These are phyloP conservation scores for Phytophthora tentaculata DNA, from an alignment of 352 stramenopile species.

Conservation along the genomic window DNA sequence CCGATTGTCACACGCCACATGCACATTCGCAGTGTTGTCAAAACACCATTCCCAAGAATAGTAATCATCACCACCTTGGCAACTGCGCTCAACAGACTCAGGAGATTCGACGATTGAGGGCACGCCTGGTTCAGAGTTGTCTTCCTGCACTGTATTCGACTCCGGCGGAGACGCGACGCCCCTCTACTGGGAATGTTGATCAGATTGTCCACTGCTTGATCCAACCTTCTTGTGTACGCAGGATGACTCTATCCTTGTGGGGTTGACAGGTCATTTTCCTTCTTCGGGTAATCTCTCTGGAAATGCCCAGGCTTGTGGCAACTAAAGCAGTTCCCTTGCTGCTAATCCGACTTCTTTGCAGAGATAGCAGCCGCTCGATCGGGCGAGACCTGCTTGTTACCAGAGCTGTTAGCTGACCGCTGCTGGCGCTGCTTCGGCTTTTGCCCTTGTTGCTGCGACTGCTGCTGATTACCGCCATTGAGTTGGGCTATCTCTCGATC, in stretches of 20 bases:
- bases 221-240: neutral
- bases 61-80: neutral
- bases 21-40: conserved; percentile 12
- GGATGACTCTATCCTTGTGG: too few relatives aligned
- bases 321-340: neutral
- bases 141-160: neutral
- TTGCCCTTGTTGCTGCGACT: neutral
- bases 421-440: neutral
- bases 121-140: too few relatives aligned
- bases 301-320: neutral
- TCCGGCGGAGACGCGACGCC: too few relatives aligned
- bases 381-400: neutral
- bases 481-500: neutral
- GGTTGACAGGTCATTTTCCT: neutral
- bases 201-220: neutral
- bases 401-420: neutral
- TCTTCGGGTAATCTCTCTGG: neutral
- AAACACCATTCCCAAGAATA: conserved; percentile 4
- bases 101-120: too few relatives aligned
- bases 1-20: conserved; percentile 1
- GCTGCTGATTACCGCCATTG: neutral
- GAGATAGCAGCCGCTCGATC: neutral
- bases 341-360: neutral
- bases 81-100: neutral
- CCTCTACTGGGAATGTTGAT: neutral